These are phyloP conservation scores for Diutina siamensis DNA, from an alignment of 1,139 yeast genomes.

Conservation along the genomic window DNA sequence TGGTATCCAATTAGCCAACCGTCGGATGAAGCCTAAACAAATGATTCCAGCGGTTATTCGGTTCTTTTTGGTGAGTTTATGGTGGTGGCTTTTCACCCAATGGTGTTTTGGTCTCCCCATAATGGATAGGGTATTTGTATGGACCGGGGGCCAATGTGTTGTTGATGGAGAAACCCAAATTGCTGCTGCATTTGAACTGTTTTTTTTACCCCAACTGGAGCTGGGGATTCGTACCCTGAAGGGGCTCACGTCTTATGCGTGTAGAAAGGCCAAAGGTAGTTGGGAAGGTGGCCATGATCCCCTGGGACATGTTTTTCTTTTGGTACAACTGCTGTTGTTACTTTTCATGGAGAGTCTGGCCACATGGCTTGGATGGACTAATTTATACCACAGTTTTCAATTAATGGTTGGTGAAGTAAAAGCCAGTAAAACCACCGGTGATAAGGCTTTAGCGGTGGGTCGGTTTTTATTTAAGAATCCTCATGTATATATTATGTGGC, in stretches of 20 bases:
- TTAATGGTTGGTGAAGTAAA: neutral
- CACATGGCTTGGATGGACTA: conserved; percentile 20
- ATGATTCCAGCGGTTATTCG: conserved; percentile 18
- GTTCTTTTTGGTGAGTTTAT: conserved; percentile 44
- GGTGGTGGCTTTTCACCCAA: conserved; percentile 82
- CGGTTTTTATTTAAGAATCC: conserved; percentile 25
- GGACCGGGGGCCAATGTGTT: conserved; percentile 74
- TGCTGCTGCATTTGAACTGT: neutral
- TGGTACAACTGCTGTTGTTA: conserved; percentile 62
- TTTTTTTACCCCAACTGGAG: neutral
- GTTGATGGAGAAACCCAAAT: neutral
- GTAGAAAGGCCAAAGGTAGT: conserved; percentile 51
- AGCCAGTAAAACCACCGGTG: neutral
- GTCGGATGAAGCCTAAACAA: neutral
- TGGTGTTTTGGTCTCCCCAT: conserved; percentile 84
- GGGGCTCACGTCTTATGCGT: conserved; percentile 31
- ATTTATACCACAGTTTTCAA: neutral
- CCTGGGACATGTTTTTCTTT: conserved; percentile 80
- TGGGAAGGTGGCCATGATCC: conserved; percentile 97
- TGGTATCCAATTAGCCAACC: conserved; percentile 8
- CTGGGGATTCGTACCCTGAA: neutral
- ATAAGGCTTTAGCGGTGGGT: conserved; percentile 6
- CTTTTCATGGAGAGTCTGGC: conserved; percentile 55
- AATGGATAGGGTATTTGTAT: conserved; percentile 74
- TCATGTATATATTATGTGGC: conserved; percentile 25